These are phyloP conservation scores for Solanum clarkiae DNA, from an alignment of 257 asterid genomes.

Conservation along the genomic window DNA sequence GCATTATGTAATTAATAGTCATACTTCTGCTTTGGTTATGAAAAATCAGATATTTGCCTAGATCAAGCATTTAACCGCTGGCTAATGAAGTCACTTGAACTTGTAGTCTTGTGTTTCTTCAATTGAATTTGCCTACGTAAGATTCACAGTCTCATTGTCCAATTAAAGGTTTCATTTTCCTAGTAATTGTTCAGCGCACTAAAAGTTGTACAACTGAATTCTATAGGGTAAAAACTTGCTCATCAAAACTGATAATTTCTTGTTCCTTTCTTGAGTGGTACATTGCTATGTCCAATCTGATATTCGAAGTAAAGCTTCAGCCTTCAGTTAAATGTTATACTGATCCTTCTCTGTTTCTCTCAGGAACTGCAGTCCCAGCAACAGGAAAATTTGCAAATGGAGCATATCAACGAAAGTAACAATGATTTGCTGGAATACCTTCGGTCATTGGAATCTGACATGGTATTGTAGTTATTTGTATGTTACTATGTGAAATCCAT, in stretches of 20 bases:
- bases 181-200: not conserved
- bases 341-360: slow-evolving; percentile 1
- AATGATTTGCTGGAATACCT: slow-evolving; percentile 78
- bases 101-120: not conserved
- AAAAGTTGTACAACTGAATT: not conserved
- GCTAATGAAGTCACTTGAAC: not conserved
- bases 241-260: not conserved
- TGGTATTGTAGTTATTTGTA: slow-evolving; percentile 37
- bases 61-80: not conserved
- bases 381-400: slow-evolving; percentile 56
- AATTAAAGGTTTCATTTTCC: not conserved
- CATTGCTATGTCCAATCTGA: not conserved
- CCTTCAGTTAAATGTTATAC: not conserved
- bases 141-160: not conserved
- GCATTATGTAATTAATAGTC: not conserved
- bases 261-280: not conserved
- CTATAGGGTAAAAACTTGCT: not conserved
- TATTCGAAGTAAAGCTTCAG: not conserved
- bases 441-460: slow-evolving; percentile 77
- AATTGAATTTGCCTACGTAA: not conserved
- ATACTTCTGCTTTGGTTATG: not conserved
- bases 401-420: slow-evolving; percentile 39
- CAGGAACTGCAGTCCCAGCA: slow-evolving; percentile 58
- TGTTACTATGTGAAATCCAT: not conserved
- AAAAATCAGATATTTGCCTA: not conserved